A percentile compares a stretch with the other conserved stretches of the same genome.
These are phyloP conservation scores for Polymyxa betae DNA, from an alignment of 208 protist genomes.

Conservation along the genomic window DNA sequence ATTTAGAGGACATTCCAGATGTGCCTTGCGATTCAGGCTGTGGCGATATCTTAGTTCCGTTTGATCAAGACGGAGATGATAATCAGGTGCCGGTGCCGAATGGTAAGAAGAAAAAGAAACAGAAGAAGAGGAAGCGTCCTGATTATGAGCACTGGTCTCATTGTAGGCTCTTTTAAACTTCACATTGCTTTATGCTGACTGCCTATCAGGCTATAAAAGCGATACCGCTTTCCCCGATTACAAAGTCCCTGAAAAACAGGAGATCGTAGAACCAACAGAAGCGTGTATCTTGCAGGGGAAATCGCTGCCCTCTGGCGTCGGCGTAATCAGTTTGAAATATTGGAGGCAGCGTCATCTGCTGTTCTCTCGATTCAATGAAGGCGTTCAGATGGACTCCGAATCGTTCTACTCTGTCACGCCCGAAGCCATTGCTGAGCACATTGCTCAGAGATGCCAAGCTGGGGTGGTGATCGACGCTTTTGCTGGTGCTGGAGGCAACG, in stretches of 20 bases:
- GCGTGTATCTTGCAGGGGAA: not conserved
- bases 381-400: slow-evolving; percentile 64
- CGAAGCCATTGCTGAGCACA: slow-evolving; percentile 67
- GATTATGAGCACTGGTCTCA: not conserved
- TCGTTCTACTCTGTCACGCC: slow-evolving; percentile 70
- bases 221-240: not conserved
- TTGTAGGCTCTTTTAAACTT: not conserved
- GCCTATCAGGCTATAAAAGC: not conserved
- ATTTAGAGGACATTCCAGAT: too few relatives aligned
- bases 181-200: not conserved
- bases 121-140: too few relatives aligned
- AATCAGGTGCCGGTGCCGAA: too few relatives aligned
- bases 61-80: too few relatives aligned
- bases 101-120: too few relatives aligned
- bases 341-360: slow-evolving; percentile 11
- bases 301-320: not conserved
- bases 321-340: slow-evolving; percentile 48
- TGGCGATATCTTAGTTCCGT: too few relatives aligned
- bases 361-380: slow-evolving; percentile 36
- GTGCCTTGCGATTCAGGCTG: too few relatives aligned
- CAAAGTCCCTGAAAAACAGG: not conserved
- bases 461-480: slow-evolving; percentile 68
- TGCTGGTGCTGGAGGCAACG: slow-evolving; percentile 60
- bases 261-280: not conserved
- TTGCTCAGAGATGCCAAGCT: slow-evolving; percentile 61